These are phyloP conservation scores for Lasiosphaeriaceae sp. DNA, from an alignment of 495 filamentous ascomycete genomes.

Conservation along the genomic window DNA sequence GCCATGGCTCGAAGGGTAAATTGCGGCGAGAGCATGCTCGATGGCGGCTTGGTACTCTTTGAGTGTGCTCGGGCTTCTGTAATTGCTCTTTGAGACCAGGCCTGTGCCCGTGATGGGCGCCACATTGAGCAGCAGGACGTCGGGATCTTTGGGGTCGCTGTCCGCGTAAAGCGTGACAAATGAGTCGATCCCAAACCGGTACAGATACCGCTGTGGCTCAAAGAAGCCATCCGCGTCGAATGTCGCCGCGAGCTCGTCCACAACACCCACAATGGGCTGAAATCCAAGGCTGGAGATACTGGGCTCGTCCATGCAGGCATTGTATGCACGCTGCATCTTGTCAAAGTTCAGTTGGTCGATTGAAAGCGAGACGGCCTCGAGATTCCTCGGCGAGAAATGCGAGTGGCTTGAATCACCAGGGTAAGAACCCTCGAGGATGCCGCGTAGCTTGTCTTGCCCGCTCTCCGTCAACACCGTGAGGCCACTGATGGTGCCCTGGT, in stretches of 20 bases:
- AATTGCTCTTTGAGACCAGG: background rate
- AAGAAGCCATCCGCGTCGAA: background rate
- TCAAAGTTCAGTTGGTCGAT: constrained; percentile 61
- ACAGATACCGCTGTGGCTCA: background rate
- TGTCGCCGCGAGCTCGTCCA: constrained; percentile 17
- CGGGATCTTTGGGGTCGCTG: too few relatives aligned
- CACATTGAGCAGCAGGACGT: background rate
- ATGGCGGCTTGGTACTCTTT: background rate
- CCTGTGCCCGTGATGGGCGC: background rate
- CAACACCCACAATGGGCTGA: constrained; percentile 51
- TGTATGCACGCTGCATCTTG: constrained; percentile 60
- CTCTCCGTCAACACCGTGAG: constrained; percentile 59
- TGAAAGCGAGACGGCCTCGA: constrained; percentile 19
- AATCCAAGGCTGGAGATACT: constrained; percentile 51
- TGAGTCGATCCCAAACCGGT: too few relatives aligned
- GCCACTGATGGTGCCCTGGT: constrained; percentile 57
- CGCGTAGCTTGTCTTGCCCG: constrained; percentile 55
- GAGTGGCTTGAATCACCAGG: constrained; percentile 47
- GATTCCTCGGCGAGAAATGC: constrained; percentile 39
- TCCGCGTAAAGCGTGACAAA: too few relatives aligned
- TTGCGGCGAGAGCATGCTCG: background rate
- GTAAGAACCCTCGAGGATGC: constrained; percentile 59
- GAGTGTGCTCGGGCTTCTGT: background rate
- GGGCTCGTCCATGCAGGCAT: constrained; percentile 61
- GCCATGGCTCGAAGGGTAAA: background rate